Conservation (phyloP, 1,284 basidiomycete species). For the Mycosarcoma maydis region DNA sequence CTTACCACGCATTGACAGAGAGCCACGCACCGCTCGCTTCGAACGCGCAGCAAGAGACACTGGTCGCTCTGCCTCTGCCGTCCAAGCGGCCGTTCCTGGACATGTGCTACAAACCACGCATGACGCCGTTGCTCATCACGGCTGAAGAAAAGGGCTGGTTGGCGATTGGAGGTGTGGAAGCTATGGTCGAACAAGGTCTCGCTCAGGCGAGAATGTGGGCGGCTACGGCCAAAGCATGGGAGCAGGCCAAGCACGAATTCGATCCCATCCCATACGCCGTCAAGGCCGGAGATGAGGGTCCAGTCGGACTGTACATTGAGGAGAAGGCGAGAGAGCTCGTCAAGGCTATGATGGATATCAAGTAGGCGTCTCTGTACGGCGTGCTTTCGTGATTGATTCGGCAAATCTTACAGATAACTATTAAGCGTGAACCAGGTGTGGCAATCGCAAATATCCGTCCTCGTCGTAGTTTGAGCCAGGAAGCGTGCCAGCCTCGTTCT, state of each 20-base stretch:
- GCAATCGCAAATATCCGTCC: too few species aligned
- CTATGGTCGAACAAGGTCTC: conserved; percentile 68
- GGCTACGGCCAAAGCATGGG: conserved; percentile 35
- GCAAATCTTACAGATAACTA: too few species aligned
- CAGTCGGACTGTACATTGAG: conserved; percentile 38
- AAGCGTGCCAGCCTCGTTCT: too few species aligned
- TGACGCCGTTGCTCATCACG: conserved; percentile 59
- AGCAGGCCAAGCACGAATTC: conserved; percentile 16
- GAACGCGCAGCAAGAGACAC: neutral
- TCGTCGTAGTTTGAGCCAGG: too few species aligned
- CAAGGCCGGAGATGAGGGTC: conserved; percentile 42
- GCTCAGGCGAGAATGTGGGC: conserved; percentile 66
- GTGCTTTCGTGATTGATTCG: too few species aligned
- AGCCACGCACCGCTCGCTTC: neutral
- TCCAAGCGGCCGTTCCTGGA: conserved; percentile 62
- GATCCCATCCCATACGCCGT: conserved; percentile 43
- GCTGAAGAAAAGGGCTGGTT: conserved; percentile 57
- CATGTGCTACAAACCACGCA: conserved; percentile 68
- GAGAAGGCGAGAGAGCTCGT: conserved; percentile 38
- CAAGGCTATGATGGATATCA: conserved; percentile 35
- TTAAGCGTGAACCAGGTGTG: too few species aligned
- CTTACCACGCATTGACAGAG: conserved; percentile 7
- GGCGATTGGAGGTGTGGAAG: conserved; percentile 63
- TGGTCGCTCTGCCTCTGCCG: conserved; percentile 44
- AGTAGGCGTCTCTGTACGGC: too few species aligned